Base-by-base conservation (phyloP, 2,329 filamentous ascomycete species). In the Penicillium sp. region DNA sequence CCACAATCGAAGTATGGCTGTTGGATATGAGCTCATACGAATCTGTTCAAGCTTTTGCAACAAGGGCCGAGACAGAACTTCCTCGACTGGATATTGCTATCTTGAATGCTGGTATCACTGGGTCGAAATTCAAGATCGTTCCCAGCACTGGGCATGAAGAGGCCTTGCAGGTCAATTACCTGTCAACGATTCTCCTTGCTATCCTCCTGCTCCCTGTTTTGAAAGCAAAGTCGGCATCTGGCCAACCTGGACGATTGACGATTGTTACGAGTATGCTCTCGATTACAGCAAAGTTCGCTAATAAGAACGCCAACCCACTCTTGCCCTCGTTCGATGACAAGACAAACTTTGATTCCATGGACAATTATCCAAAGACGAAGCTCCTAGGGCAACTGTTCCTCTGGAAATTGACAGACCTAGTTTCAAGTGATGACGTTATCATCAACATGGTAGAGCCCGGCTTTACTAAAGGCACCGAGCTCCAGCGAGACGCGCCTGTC, bases 371-470 rank as follows among this genome's bases (percentile, higher is more conserved):
- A 10, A 59, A 51, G 1, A 64, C 62, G 0, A 67, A 66, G 22
- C 42, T 66, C 0, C 57, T 67, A 4, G 60, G 58, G 1, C 62
- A 63, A 38, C 31, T 67, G 5, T 66, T 64, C 35, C 38, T 64
- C 11, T 55, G 51, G 55, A 61, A 61, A 15, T 50, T 61, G 35
- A 53, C 51, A 14, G 51, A 61, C 34, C 28, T 34, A 14, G 47
- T 61, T 14, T 58, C 55, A 5, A 47, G 54, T 8, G 55, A 61
- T 15, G 58, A 70, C 49, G 66, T 73, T 17, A 61, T 76, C 15
- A 69, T 84, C 42, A 84, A 83, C 54, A 60, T 82, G 1, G 79
- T 78, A 1, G 80, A 82, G 20, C 82, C 82, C 0, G 82, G 79
- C 0, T 71, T 76, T 47, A 71, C 76, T 7, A 76, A 72, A 38